Evolutionary conservation across 257 asterid species (phyloP).

Genomic region (Nicotiana paniculata): DNA sequence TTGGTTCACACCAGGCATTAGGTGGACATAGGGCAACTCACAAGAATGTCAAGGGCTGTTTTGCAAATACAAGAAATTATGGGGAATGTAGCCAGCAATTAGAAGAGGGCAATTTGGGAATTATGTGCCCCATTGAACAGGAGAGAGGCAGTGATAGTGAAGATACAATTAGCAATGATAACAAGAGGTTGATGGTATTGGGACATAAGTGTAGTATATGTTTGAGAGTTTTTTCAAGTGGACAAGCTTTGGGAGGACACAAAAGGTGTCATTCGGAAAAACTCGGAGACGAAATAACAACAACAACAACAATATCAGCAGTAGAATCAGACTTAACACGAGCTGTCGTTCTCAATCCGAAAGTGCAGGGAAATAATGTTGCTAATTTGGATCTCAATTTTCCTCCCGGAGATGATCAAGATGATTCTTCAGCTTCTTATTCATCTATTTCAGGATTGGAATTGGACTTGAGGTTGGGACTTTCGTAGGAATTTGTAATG

Average conservation of each 20-base stretch:
- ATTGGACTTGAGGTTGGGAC: constrained; percentile 58
- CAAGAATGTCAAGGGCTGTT: constrained; percentile 86
- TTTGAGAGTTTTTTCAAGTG: constrained; percentile 63
- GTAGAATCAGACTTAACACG: constrained; percentile 10
- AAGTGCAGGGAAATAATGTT: constrained; percentile 5
- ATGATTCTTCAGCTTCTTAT: constrained; percentile 13
- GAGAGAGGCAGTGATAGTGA: constrained; percentile 6
- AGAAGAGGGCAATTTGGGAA: not conserved
- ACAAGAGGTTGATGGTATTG: not conserved
- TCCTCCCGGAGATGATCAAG: constrained; percentile 19
- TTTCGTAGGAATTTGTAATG: constrained; percentile 14
- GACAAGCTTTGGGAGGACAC: constrained; percentile 80
- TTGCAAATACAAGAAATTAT: constrained; percentile 43
- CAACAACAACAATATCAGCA: not conserved
- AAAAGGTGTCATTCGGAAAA: constrained; percentile 81
- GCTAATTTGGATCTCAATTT: constrained; percentile 22
- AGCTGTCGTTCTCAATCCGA: constrained; percentile 1
- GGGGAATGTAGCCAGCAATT: constrained; percentile 13
- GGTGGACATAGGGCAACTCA: constrained; percentile 88
- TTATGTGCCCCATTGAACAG: not conserved
- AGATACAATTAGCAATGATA: not conserved
- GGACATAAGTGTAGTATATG: constrained; percentile 59
- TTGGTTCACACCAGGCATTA: constrained; percentile 72
- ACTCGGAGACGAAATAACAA: constrained; percentile 14
- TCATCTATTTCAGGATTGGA: constrained; percentile 19